A percentile compares a stretch with the other conserved stretches of the same genome.
Conservation (phyloP, 768 basidiomycete species). For the Termitomyces sp. region DNA sequence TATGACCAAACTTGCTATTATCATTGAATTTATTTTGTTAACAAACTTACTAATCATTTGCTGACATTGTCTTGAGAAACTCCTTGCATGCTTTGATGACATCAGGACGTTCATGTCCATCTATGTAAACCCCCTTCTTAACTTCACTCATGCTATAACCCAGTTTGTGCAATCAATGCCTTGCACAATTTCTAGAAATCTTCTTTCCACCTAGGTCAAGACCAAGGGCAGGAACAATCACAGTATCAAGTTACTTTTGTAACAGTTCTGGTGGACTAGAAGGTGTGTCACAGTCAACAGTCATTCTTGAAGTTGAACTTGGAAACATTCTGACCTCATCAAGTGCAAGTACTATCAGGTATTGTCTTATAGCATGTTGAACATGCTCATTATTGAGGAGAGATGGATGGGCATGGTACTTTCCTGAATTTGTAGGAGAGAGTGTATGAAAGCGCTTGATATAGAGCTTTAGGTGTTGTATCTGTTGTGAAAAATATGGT, state of each 20-base stretch:
- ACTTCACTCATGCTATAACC: constrained; percentile 2
- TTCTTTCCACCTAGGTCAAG: not conserved
- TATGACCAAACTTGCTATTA: not conserved
- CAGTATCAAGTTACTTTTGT: constrained; percentile 1
- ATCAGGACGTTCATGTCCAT: constrained; percentile 24
- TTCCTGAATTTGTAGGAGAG: not conserved
- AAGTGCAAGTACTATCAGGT: not conserved
- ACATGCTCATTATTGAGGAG: not conserved
- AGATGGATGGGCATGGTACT: not conserved
- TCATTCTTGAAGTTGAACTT: not conserved
- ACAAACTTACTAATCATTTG: constrained; percentile 3
- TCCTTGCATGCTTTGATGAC: constrained; percentile 20
- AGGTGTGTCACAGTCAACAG: not conserved
- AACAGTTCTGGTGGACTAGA: not conserved
- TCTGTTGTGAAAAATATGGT: not conserved
- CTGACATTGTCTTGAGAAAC: constrained; percentile 2
- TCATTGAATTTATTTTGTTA: not conserved
- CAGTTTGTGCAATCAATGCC: constrained; percentile 4
- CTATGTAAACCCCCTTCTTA: constrained; percentile 19
- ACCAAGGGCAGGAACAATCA: not conserved
- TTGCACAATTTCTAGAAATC: constrained; percentile 1
- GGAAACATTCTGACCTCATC: not conserved
- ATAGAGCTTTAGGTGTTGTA: not conserved
- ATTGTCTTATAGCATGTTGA: not conserved
- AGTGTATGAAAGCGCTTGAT: not conserved